Conservation (phyloP, 2,329 filamentous ascomycete genomes). For the Cytospora piceae region DNA sequence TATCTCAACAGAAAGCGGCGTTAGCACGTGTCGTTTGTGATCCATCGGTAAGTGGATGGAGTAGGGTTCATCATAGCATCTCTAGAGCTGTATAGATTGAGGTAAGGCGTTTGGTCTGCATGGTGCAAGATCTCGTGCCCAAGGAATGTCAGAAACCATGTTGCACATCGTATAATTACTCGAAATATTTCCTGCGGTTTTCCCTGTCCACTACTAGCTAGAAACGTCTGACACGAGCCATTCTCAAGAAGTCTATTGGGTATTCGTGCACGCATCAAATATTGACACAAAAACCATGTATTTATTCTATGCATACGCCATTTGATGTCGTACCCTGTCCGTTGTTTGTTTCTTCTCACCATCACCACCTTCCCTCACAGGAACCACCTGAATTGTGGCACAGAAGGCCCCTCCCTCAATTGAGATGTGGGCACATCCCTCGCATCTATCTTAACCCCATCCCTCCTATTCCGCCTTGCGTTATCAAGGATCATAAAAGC, state of each 20-base stretch:
- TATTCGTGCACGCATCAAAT: background rate
- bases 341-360: background rate
- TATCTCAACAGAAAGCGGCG: background rate
- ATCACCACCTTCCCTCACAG: conserved; percentile 37
- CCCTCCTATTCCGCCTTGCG: conserved; percentile 57
- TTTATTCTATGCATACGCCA: background rate
- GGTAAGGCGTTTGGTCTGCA: background rate
- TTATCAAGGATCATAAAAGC: conserved; percentile 70
- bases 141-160: background rate
- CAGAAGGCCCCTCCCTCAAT: conserved; percentile 57
- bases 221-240: background rate
- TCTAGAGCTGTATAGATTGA: background rate
- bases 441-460: conserved; percentile 59
- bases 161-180: background rate
- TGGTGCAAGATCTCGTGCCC: background rate
- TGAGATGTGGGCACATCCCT: conserved; percentile 60
- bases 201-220: background rate
- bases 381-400: conserved; percentile 63
- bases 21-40: background rate
- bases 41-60: background rate
- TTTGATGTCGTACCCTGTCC: background rate
- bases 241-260: conserved; percentile 8
- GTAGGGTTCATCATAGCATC: background rate
- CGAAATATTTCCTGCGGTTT: background rate
- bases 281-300: background rate